Evolutionary conservation across 371 early-diverging fungal species (phyloP), one percentile per base, ranked within the genome.

Genomic region (Mucor mucedo): DNA sequence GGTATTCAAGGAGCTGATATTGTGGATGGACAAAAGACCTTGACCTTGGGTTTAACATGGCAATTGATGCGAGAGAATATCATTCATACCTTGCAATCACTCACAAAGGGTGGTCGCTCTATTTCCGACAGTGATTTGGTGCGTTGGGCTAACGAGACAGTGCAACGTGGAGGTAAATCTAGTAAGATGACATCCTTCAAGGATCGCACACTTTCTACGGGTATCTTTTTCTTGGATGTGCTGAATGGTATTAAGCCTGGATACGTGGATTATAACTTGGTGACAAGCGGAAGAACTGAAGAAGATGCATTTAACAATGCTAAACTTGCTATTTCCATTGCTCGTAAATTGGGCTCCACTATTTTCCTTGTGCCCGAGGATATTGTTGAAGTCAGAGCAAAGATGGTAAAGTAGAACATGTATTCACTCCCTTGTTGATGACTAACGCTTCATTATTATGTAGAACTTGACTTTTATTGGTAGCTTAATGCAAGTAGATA

Each of bases 11-110:
- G 98, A 28, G 87, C 94, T 6, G 98, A 98, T 77, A 90, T 98
- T 65, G 89, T 90, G 14, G 98, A 97, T 64, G 98, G 95, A 35
- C 85, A 82, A 60, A 91, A 89, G 44, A 95, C 90, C 6, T 80
- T 98, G 49, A 95, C 94, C 5, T 82, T 98, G 41, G 89, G 84
- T 10, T 77, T 96, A 27, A 93, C 93, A 39, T 98, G 98, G 98
- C 98, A 98, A 82, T 80, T 98, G 77, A 98, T 98, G 98, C 90
- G 98, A 40, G 95, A 93, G 65, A 93, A 98, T 75, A 91, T 98
- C 57, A 84, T 96, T 38, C 95, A 93, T 70, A 96, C 96, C 6
- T 78, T 98, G 62, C 90, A 91, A 73, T 88, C 90, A 30, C 80
- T 96, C 39, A 89, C 92, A 33, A 87, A 90, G 58, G 79, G 82